Conservation (phyloP, 164 flowering plant genomes). For the Umbellularia californica region DNA sequence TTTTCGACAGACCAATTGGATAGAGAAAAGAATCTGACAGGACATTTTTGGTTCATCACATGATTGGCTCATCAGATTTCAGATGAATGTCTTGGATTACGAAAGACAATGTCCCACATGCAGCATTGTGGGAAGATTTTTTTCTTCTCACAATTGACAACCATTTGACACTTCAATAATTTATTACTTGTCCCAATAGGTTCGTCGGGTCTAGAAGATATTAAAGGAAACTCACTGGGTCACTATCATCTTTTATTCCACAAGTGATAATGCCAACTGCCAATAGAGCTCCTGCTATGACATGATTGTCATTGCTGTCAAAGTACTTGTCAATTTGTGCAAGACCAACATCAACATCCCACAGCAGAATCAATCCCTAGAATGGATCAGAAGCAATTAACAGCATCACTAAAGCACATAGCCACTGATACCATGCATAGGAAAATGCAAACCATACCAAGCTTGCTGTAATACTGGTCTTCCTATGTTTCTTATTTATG, state of each 20-base stretch:
- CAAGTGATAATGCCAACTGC: constrained; percentile 93
- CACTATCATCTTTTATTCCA: constrained; percentile 76
- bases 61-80: too few relatives aligned
- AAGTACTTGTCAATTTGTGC: constrained; percentile 87
- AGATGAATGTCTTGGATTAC: too few relatives aligned
- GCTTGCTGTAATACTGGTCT: constrained; percentile 96
- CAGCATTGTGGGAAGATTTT: too few relatives aligned
- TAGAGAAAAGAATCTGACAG: too few relatives aligned
- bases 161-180: too few relatives aligned
- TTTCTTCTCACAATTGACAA: too few relatives aligned
- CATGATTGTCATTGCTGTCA: constrained; percentile 79
- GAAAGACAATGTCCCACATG: too few relatives aligned
- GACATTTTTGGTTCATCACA: too few relatives aligned
- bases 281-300: constrained; percentile 79
- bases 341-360: constrained; percentile 97
- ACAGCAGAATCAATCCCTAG: constrained; percentile 26
- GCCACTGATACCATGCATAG: neutral
- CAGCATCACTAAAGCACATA: neutral
- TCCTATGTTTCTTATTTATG: constrained; percentile 96
- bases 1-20: too few relatives aligned
- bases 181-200: too few relatives aligned
- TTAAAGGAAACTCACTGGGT: constrained; percentile 58
- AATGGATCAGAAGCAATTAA: neutral
- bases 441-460: constrained; percentile 44
- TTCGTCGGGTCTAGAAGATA: too few relatives aligned